Evolutionary conservation across 2,329 filamentous ascomycete species (phyloP).

Genomic region (Amylocarpus encephaloides): DNA sequence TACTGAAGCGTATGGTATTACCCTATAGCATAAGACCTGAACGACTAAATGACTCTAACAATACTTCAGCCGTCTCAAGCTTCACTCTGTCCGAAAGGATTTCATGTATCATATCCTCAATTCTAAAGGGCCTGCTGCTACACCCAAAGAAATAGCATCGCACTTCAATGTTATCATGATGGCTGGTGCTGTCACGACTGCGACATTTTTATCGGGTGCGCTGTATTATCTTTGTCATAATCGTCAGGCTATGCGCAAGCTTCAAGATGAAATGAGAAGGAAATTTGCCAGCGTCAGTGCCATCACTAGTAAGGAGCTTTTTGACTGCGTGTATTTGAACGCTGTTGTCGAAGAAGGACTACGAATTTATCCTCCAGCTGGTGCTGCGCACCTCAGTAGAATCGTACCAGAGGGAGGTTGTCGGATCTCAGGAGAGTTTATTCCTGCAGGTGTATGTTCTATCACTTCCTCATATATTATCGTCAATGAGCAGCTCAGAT

Average conservation of each 20-base stretch:
- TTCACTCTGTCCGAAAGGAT: conserved; percentile 13
- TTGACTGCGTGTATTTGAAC: conserved; percentile 14
- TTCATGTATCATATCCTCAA: conserved; percentile 18
- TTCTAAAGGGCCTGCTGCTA: conserved; percentile 14
- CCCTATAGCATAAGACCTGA: background rate
- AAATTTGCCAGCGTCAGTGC: conserved; percentile 8
- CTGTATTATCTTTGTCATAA: conserved; percentile 16
- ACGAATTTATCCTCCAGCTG: conserved; percentile 17
- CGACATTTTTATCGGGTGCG: conserved; percentile 16
- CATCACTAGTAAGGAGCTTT: conserved; percentile 10
- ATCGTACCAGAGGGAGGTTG: conserved; percentile 18
- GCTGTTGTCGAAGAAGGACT: conserved; percentile 17
- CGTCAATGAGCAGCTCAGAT: background rate
- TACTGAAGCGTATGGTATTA: conserved; percentile 14
- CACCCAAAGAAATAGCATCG: conserved; percentile 17
- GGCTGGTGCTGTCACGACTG: conserved; percentile 18
- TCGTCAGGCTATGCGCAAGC: conserved; percentile 3
- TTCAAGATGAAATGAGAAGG: conserved; percentile 12
- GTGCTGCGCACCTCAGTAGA: conserved; percentile 13
- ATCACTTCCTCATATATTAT: background rate
- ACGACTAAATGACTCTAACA: background rate
- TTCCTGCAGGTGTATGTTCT: conserved; percentile 20
- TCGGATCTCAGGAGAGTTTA: conserved; percentile 18
- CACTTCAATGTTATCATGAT: conserved; percentile 22
- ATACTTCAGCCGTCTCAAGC: conserved; percentile 9